Evolutionary conservation across 805 yeast species (phyloP), one percentile per base, ranked within the genome.

Genomic region (Yarrowia sp.): DNA sequence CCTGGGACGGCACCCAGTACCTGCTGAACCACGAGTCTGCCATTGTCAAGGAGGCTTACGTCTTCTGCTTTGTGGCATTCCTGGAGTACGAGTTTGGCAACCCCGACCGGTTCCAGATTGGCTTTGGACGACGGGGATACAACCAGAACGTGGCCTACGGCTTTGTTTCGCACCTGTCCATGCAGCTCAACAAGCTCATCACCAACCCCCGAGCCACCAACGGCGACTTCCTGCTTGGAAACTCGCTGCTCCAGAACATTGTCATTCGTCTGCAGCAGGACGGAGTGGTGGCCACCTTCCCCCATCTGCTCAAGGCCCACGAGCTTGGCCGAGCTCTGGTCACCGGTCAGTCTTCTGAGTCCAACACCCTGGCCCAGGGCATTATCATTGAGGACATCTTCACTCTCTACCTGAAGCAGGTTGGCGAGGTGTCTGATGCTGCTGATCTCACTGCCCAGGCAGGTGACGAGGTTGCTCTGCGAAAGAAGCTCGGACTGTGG

Each of bases 1-100:
- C 72, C 19, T 78, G 80, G 81, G 73, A 73, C 15, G 74, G 75
- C 22, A 75, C 79, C 1, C 77, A 74, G 63, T 69, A 72, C 71
- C 70, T 78, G 16, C 68, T 77, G 15, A 56, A 72, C 15, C 70
- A 71, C 53, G 71, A 70, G 11, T 71, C 70, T 9, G 61, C 70
- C 16, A 72, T 71, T 10, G 72, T 76, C 16, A 72, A 75, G 35
- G 45, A 43, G 22, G 70, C 72, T 22, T 77, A 74, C 61, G 69
- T 73, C 9, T 19, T 64, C 15, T 70, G 74, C 2, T 76, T 78
- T 53, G 22, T 65, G 14, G 63, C 72, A 9, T 77, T 70, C 61
- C 53, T 75, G 45, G 50, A 68, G 40, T 35, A 71, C 70, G 45
- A 66, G 16, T 50, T 70, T 40, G 52, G 69, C 50, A 41, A 65